phyloP scores from a whole-genome alignment of 805 yeast species.

The Candida broadrunensis region DNA sequence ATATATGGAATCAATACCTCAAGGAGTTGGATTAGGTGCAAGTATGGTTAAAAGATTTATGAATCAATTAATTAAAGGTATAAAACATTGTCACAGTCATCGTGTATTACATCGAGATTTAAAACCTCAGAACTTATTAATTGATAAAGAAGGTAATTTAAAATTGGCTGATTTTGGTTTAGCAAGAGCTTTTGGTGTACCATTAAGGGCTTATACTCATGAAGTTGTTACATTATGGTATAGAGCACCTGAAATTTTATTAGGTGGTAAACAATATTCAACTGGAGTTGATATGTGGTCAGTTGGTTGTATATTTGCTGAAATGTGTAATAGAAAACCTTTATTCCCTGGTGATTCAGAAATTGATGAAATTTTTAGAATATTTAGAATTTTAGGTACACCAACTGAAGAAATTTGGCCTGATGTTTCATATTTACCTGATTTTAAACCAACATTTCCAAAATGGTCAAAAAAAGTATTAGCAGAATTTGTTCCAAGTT shows the following conservation, averaged over 20 bases:
- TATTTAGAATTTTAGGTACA: slow-evolving; percentile 89
- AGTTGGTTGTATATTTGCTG: slow-evolving; percentile 96
- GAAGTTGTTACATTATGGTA: slow-evolving; percentile 99
- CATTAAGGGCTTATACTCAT: slow-evolving; percentile 93
- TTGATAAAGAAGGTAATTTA: slow-evolving; percentile 92
- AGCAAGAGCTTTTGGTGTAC: slow-evolving; percentile 97
- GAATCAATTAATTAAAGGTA: slow-evolving; percentile 88
- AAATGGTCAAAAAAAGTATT: slow-evolving; percentile 79
- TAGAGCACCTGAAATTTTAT: slow-evolving; percentile 90
- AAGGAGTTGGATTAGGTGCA: slow-evolving; percentile 84
- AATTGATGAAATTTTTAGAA: slow-evolving; percentile 93
- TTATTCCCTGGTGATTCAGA: slow-evolving; percentile 97
- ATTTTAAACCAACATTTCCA: slow-evolving; percentile 90
- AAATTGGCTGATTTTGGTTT: slow-evolving; percentile 81
- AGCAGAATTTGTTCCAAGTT: slow-evolving; percentile 67
- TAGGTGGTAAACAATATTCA: slow-evolving; percentile 96
- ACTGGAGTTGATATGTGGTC: slow-evolving; percentile 99
- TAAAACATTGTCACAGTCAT: slow-evolving; percentile 90
- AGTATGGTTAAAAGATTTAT: slow-evolving; percentile 90
- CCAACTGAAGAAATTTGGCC: slow-evolving; percentile 96
- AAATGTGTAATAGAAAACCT: slow-evolving; percentile 95
- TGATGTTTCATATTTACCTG: slow-evolving; percentile 85
- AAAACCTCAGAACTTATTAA: slow-evolving; percentile 93
- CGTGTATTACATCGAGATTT: slow-evolving; percentile 93
- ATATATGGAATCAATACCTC: slow-evolving; percentile 94